These are phyloP conservation scores for Excoecaria agallocha DNA, from an alignment of 345 rosid genomes.

Conservation along the genomic window DNA sequence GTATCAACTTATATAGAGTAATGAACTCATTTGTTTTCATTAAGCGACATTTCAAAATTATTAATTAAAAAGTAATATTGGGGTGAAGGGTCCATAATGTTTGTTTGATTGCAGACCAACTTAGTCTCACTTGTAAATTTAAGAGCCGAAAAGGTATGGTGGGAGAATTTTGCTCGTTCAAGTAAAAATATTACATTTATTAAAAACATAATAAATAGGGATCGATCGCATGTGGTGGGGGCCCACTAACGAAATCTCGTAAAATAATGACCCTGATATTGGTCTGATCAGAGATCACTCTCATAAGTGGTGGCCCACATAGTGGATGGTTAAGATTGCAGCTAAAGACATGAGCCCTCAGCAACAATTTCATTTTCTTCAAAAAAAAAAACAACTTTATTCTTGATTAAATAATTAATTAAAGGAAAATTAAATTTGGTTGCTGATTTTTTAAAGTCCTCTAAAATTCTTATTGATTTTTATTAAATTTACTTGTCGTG, in stretches of 20 bases:
- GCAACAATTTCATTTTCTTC: not conserved
- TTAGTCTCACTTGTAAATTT: not conserved
- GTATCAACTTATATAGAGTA: no score
- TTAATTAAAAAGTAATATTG: not conserved
- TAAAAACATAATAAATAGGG: no score
- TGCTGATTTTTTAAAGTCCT: no score
- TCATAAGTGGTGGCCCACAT: slow-evolving; percentile 15
- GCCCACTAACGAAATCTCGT: slow-evolving; percentile 15
- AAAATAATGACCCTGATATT: no score
- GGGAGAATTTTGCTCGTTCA: not conserved
- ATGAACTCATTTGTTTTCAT: no score
- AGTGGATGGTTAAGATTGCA: slow-evolving; percentile 12
- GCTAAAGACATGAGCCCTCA: not conserved
- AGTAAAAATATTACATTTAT: not conserved
- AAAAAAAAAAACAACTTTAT: not conserved
- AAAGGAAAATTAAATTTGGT: no score
- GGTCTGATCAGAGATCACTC: not conserved
- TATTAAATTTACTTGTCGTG: no score
- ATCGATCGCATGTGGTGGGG: slow-evolving; percentile 21
- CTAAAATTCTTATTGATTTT: no score
- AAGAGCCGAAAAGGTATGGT: not conserved
- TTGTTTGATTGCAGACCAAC: not conserved
- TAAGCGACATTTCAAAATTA: no score
- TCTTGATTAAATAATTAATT: not conserved
- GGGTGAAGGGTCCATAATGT: no score